phyloP scores from a whole-genome alignment of 1,139 yeast species.

The Yueomyces sp. region DNA sequence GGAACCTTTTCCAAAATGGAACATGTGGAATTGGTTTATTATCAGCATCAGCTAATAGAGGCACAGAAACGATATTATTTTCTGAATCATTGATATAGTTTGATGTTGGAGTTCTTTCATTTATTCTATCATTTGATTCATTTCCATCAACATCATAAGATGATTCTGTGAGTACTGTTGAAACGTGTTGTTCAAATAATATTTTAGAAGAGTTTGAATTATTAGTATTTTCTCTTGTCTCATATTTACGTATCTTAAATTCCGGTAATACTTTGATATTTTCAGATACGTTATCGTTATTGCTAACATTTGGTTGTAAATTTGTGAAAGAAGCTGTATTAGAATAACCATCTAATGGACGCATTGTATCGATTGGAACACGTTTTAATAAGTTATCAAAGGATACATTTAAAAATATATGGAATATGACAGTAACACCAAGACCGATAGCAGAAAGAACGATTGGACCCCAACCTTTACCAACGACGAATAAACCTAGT shows the following conservation, averaged over 20 bases:
- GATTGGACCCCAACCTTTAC: conserved; percentile 92
- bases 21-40: conserved; percentile 22
- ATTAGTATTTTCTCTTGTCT: conserved; percentile 8
- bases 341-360: conserved; percentile 50
- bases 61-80: conserved; percentile 16
- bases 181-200: conserved; percentile 5
- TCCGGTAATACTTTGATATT: conserved; percentile 18
- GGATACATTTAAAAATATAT: conserved; percentile 46
- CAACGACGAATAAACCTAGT: conserved; percentile 75
- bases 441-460: conserved; percentile 59
- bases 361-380: conserved; percentile 59
- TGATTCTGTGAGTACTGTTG: conserved; percentile 14
- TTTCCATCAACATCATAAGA: conserved; percentile 12
- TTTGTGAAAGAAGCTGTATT: conserved; percentile 41
- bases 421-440: conserved; percentile 53
- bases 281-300: conserved; percentile 3
- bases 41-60: conserved; percentile 39
- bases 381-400: conserved; percentile 48
- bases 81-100: conserved; percentile 6
- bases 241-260: conserved; percentile 18
- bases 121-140: conserved; percentile 2
- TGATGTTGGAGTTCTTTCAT: background rate
- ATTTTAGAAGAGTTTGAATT: conserved; percentile 3
- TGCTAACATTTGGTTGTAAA: conserved; percentile 8
- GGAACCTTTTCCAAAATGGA: conserved; percentile 34